Conservation (phyloP, 73 alveolate species). For the Paramecium bursaria region DNA sequence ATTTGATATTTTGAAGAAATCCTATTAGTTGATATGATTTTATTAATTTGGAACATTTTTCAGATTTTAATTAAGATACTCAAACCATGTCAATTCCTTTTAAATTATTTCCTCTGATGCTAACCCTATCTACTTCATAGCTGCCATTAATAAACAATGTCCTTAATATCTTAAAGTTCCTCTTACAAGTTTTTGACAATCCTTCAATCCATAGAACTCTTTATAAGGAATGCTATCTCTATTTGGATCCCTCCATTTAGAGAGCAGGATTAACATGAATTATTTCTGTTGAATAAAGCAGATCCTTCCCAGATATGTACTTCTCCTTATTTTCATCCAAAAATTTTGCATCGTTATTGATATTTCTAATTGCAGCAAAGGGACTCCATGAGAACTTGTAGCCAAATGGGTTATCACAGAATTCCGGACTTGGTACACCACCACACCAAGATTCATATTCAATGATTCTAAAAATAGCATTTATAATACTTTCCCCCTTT, state of each 20-base stretch:
- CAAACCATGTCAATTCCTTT: conserved; percentile 74
- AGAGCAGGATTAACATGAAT: conserved; percentile 78
- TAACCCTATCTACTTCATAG: conserved; percentile 81
- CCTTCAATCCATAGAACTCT: conserved; percentile 74
- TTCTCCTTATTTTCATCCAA: conserved; percentile 75
- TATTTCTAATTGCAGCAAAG: conserved; percentile 81
- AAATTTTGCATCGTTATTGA: conserved; percentile 78
- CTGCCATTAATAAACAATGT: conserved; percentile 77
- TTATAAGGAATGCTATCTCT: conserved; percentile 80
- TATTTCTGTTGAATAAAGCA: conserved; percentile 69
- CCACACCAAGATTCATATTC: conserved; percentile 92
- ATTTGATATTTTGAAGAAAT: too few relatives aligned
- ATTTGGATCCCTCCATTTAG: conserved; percentile 86
- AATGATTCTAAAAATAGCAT: conserved; percentile 45
- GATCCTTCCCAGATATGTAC: conserved; percentile 70
- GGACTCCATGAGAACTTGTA: conserved; percentile 91
- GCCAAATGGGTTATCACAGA: conserved; percentile 85
- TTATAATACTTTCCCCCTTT: conserved; percentile 73
- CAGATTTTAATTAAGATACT: too few relatives aligned
- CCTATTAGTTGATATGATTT: too few relatives aligned
- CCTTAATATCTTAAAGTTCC: conserved; percentile 89
- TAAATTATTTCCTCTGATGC: conserved; percentile 77
- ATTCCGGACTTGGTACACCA: conserved; percentile 89
- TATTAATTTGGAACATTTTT: too few relatives aligned
- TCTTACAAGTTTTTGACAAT: conserved; percentile 79